Conservation (phyloP, 257 asterid genomes). For the Solanum sejunctum region DNA sequence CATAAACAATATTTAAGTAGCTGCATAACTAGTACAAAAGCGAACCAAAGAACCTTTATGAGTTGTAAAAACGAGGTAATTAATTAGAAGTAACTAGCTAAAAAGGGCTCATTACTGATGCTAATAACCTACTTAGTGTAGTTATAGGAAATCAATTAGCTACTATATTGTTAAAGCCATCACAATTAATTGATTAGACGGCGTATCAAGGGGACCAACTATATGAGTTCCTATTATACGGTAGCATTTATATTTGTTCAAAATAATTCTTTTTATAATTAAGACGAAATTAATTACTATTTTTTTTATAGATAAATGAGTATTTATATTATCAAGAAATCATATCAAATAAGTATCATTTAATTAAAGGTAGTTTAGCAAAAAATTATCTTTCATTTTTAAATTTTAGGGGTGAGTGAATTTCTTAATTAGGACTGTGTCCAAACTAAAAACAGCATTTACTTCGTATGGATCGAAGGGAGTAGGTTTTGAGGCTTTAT, state of each 20-base stretch:
- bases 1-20: neutral
- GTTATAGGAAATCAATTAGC: neutral
- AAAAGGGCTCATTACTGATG: neutral
- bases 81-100: neutral
- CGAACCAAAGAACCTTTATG: neutral
- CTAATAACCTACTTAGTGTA: neutral
- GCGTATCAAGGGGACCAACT: neutral
- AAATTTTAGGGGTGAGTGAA: too few species aligned
- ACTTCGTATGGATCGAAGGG: neutral
- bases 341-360: neutral
- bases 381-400: too few species aligned
- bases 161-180: neutral
- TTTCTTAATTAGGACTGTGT: too few species aligned
- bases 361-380: too few species aligned
- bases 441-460: too few species aligned
- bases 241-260: neutral
- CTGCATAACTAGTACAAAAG: neutral
- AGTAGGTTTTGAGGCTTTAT: neutral
- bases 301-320: neutral
- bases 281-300: too few species aligned
- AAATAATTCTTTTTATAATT: too few species aligned
- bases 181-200: neutral
- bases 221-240: neutral
- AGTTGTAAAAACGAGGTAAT: neutral
- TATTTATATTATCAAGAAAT: neutral